Conservation (phyloP, 2,329 filamentous ascomycete species). For the Neofusicoccum kwambonambiense region DNA sequence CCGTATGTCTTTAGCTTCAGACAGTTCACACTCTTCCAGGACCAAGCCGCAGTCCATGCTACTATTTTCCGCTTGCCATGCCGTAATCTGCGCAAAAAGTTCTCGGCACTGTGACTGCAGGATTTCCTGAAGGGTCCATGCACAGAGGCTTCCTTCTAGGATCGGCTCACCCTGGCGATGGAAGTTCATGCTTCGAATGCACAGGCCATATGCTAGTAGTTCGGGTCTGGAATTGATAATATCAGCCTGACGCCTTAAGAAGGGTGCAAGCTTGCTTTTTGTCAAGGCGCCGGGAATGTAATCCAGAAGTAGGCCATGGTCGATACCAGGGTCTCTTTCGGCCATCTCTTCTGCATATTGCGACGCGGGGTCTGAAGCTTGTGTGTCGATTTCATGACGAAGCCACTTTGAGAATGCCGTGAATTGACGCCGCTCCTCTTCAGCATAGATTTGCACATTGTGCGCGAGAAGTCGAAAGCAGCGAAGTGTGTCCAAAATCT, state of each 20-base stretch:
- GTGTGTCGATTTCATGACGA: conserved; percentile 75
- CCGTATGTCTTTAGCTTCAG: conserved; percentile 52
- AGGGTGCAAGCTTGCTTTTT: conserved; percentile 63
- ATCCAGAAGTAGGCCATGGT: conserved; percentile 68
- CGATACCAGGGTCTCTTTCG: conserved; percentile 74
- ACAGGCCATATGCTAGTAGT: conserved; percentile 29
- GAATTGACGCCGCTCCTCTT: conserved; percentile 78
- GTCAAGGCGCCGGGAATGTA: conserved; percentile 75
- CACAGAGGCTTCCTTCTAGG: conserved; percentile 35
- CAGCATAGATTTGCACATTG: conserved; percentile 67
- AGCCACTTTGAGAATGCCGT: conserved; percentile 79
- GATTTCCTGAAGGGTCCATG: conserved; percentile 39
- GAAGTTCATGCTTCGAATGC: conserved; percentile 32
- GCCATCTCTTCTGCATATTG: conserved; percentile 64
- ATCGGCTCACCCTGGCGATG: conserved; percentile 46
- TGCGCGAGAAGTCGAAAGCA: conserved; percentile 75
- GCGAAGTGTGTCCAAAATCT: conserved; percentile 65
- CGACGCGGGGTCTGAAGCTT: conserved; percentile 62
- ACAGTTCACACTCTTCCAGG: conserved; percentile 42
- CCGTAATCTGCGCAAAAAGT: conserved; percentile 39
- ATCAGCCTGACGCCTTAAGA: conserved; percentile 49
- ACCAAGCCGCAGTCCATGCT: conserved; percentile 65
- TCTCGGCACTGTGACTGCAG: conserved; percentile 33
- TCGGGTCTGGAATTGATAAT: conserved; percentile 20
- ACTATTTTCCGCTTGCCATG: conserved; percentile 53